A percentile compares a stretch with the other conserved stretches of the same genome.
These are phyloP conservation scores for Alternaria sp. DNA, from an alignment of 2,329 filamentous ascomycete species.

Conservation along the genomic window DNA sequence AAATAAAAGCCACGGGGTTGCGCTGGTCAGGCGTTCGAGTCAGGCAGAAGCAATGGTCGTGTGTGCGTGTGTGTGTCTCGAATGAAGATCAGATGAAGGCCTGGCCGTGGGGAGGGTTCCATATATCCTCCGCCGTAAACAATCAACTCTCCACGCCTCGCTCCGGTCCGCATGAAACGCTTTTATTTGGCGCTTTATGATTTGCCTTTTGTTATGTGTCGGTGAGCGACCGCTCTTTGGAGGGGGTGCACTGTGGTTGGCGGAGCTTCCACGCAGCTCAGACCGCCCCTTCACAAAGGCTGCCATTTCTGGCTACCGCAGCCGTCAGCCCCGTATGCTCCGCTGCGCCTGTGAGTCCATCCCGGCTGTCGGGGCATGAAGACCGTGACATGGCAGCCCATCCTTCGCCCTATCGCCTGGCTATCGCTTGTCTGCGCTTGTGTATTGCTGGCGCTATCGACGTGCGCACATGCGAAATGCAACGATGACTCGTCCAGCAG, in stretches of 20 bases:
- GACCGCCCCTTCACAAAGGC: conserved; percentile 26
- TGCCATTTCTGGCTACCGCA: conserved; percentile 27
- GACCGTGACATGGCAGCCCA: conserved; percentile 29
- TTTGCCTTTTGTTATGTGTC: conserved; percentile 34
- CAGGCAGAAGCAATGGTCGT: conserved; percentile 44
- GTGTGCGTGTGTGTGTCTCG: conserved; percentile 36
- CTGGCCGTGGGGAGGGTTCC: conserved; percentile 39
- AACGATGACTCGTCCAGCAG: conserved; percentile 37
- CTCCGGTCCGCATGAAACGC: conserved; percentile 34
- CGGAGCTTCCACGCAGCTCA: conserved; percentile 5
- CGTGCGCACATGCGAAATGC: conserved; percentile 20
- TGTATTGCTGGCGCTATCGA: conserved; percentile 19
- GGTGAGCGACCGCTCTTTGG: conserved; percentile 43
- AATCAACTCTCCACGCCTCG: conserved; percentile 30
- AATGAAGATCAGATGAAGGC: conserved; percentile 38
- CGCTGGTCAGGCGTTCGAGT: conserved; percentile 41
- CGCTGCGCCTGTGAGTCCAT: conserved; percentile 28
- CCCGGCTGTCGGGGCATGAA: conserved; percentile 33
- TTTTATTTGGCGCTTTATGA: conserved; percentile 31
- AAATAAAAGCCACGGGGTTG: conserved; percentile 15
- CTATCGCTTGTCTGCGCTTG: background rate
- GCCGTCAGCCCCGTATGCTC: conserved; percentile 28
- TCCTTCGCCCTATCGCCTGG: conserved; percentile 22
- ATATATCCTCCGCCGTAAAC: conserved; percentile 39
- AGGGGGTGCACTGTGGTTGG: conserved; percentile 31